Evolutionary conservation across 768 basidiomycete genomes (phyloP).

Genomic region (Tylopilus sp.): DNA sequence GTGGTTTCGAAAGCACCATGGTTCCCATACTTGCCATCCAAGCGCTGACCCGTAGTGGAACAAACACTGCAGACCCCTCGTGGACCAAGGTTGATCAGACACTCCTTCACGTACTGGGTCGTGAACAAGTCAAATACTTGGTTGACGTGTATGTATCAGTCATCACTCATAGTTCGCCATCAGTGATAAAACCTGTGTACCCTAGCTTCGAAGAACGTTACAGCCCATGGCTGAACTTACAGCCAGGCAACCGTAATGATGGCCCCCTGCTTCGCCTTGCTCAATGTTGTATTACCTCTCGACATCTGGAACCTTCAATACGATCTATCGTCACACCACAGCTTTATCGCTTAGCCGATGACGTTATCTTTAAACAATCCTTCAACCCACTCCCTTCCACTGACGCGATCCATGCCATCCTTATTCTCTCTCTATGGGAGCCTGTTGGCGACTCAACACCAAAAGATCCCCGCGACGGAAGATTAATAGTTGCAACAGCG

Average conservation of each 20-base stretch:
- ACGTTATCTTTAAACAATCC: slow-evolving; percentile 37
- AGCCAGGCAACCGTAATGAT: slow-evolving; percentile 29
- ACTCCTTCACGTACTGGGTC: slow-evolving; percentile 32
- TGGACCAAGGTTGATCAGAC: slow-evolving; percentile 24
- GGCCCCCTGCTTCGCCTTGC: slow-evolving; percentile 40
- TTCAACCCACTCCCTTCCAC: slow-evolving; percentile 41
- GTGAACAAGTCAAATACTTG: slow-evolving; percentile 35
- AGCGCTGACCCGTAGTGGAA: slow-evolving; percentile 33
- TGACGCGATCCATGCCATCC: slow-evolving; percentile 40
- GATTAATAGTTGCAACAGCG: slow-evolving; percentile 39
- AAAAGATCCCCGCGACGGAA: slow-evolving; percentile 36
- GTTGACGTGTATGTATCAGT: slow-evolving; percentile 35
- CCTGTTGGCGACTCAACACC: slow-evolving; percentile 35
- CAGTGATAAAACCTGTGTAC: neutral
- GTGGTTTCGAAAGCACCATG: slow-evolving; percentile 41
- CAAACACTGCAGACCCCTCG: slow-evolving; percentile 20
- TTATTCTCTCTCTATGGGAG: slow-evolving; percentile 44
- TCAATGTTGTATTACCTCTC: slow-evolving; percentile 44
- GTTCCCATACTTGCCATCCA: slow-evolving; percentile 47
- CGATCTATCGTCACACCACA: slow-evolving; percentile 37
- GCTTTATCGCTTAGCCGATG: slow-evolving; percentile 41
- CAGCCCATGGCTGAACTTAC: slow-evolving; percentile 42
- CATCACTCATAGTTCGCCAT: neutral
- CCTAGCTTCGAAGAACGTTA: slow-evolving; percentile 42
- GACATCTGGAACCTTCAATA: slow-evolving; percentile 38